Evolutionary conservation across 2,329 filamentous ascomycete genomes (phyloP).

Genomic region (Anthostomella pinea): DNA sequence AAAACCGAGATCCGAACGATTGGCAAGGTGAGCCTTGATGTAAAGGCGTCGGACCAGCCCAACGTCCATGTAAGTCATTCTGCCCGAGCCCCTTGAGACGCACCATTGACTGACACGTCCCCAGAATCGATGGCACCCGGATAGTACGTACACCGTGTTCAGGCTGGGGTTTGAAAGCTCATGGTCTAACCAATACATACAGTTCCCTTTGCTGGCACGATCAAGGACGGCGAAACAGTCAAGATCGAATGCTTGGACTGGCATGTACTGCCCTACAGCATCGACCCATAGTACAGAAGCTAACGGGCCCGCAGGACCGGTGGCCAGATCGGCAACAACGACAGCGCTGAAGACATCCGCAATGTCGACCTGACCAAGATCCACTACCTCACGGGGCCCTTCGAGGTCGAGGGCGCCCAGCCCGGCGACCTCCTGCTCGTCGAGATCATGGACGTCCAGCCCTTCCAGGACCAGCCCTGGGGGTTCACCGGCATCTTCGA

Average conservation of each 20-base stretch:
- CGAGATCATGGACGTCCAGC: conserved; percentile 88
- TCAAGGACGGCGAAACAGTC: conserved; percentile 81
- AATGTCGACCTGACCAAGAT: conserved; percentile 81
- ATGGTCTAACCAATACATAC: conserved; percentile 5
- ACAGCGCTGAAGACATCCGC: conserved; percentile 82
- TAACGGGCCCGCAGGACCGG: conserved; percentile 50
- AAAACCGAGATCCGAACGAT: conserved; percentile 62
- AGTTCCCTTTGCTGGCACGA: conserved; percentile 73
- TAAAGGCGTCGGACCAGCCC: conserved; percentile 66
- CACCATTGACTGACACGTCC: conserved; percentile 6
- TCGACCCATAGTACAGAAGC: no score
- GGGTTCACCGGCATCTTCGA: conserved; percentile 85
- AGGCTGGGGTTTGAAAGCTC: neutral
- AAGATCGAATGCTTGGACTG: conserved; percentile 93
- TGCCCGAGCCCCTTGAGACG: conserved; percentile 12
- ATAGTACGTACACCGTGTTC: conserved; percentile 55
- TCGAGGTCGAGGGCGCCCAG: conserved; percentile 79
- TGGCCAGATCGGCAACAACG: conserved; percentile 85
- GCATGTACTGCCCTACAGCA: no score
- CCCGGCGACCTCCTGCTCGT: conserved; percentile 83
- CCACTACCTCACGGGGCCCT: conserved; percentile 87
- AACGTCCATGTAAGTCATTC: conserved; percentile 63
- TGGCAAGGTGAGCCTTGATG: conserved; percentile 70
- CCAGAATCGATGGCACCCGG: conserved; percentile 90
- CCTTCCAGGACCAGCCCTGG: conserved; percentile 81